Conservation (phyloP, 805 yeast species). For the Schwanniomyces polymorphus region DNA sequence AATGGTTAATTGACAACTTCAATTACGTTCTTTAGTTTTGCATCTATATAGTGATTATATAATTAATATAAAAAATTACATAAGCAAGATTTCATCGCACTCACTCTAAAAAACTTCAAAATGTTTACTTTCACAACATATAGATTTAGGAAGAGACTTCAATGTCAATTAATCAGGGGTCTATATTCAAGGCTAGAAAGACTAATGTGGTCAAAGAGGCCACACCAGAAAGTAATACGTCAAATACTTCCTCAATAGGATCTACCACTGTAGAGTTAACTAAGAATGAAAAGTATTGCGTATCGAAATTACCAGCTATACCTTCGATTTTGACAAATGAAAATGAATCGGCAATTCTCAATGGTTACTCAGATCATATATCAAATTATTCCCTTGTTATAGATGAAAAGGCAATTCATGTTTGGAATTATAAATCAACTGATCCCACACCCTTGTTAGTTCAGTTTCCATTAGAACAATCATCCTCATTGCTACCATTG, state of each 20-base stretch:
- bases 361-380: slow-evolving; percentile 48
- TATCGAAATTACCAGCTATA: slow-evolving; percentile 53
- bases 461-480: slow-evolving; percentile 45
- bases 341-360: slow-evolving; percentile 11
- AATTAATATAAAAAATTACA: slow-evolving; percentile 1
- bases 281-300: slow-evolving; percentile 56
- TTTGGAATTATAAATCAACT: slow-evolving; percentile 68
- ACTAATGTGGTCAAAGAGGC: slow-evolving; percentile 1
- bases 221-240: background rate
- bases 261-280: slow-evolving; percentile 45
- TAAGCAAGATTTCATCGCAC: slow-evolving; percentile 2
- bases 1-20: background rate
- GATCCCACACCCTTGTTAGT: slow-evolving; percentile 60
- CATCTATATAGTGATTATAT: slow-evolving; percentile 1
- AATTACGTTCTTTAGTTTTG: background rate
- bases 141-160: background rate
- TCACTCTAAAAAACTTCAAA: background rate
- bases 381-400: slow-evolving; percentile 52
- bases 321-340: slow-evolving; percentile 42
- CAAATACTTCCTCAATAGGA: background rate
- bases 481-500: slow-evolving; percentile 36
- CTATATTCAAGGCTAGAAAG: slow-evolving; percentile 15
- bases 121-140: background rate
- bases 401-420: slow-evolving; percentile 52
- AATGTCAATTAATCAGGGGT: slow-evolving; percentile 9